These are phyloP conservation scores for Ophryocystis elektroscirrha DNA, from an alignment of 169 alveolate genomes.

Conservation along the genomic window DNA sequence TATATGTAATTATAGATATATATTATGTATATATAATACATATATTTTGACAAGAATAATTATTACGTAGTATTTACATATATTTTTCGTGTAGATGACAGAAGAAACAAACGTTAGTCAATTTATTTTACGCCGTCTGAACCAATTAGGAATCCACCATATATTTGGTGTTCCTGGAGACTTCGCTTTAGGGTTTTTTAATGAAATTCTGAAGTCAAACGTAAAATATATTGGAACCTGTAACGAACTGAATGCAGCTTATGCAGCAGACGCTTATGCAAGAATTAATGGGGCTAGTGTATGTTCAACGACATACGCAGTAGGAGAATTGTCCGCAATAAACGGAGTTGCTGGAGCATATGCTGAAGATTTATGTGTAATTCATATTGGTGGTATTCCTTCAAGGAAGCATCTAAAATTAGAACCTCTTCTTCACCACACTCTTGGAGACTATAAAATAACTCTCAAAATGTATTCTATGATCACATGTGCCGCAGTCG, in stretches of 20 bases:
- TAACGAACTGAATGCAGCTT: conserved; percentile 33
- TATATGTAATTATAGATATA: too few relatives aligned
- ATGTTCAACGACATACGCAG: conserved; percentile 25
- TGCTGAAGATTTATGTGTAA: conserved; percentile 31
- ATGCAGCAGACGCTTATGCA: conserved; percentile 34
- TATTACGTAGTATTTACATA: too few relatives aligned
- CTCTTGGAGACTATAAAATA: conserved; percentile 22
- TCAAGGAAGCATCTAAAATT: conserved; percentile 10
- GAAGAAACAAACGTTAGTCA: too few relatives aligned
- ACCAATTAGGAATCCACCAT: conserved; percentile 22
- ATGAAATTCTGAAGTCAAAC: conserved; percentile 4
- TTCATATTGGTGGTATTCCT: conserved; percentile 25
- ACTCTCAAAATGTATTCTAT: conserved; percentile 17
- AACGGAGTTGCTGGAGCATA: conserved; percentile 29
- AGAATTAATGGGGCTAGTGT: conserved; percentile 29
- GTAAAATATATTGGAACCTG: conserved; percentile 15
- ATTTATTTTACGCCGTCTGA: conserved; percentile 16
- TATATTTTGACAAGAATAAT: too few relatives aligned
- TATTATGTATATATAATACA: too few relatives aligned
- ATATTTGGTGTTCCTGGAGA: conserved; percentile 35
- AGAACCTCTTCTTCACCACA: conserved; percentile 23
- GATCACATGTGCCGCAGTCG: conserved; percentile 15
- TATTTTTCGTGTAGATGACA: too few relatives aligned
- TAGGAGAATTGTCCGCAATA: conserved; percentile 30
- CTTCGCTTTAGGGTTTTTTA: conserved; percentile 23